Percentiles rank a stretch among this genome's conserved stretches.
Conservation (phyloP, 2,329 filamentous ascomycete species). For the Penicillium sp. region DNA sequence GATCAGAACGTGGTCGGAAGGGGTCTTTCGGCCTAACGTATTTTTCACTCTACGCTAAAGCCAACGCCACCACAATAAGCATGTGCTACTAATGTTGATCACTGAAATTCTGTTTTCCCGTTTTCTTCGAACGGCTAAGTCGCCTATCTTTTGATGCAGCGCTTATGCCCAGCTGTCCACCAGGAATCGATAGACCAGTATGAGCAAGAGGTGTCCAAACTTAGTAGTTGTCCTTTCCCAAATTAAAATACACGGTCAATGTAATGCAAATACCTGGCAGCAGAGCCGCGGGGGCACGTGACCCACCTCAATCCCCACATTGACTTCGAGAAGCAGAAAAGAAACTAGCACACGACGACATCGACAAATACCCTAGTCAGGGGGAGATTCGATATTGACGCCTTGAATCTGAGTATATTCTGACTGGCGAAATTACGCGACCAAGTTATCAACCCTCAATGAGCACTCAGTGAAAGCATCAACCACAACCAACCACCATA, state of each 20-base stretch:
- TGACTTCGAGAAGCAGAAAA: constrained; percentile 10
- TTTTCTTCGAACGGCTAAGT: not conserved
- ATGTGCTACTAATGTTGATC: not conserved
- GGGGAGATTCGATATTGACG: not conserved
- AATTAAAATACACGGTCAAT: not conserved
- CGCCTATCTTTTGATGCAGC: not conserved
- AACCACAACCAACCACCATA: not conserved
- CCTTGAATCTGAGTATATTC: not conserved
- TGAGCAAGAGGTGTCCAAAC: not conserved
- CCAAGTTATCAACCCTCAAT: constrained; percentile 13
- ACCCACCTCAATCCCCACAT: constrained; percentile 26
- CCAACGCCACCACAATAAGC: not conserved
- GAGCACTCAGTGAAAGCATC: constrained; percentile 23
- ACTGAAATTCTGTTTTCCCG: not conserved
- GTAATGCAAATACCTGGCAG: constrained; percentile 27
- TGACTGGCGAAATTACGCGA: constrained; percentile 8
- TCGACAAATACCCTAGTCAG: constrained; percentile 1
- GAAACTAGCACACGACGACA: constrained; percentile 1
- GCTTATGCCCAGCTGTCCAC: no score
- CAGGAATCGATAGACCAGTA: no score
- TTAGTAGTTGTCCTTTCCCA: not conserved
- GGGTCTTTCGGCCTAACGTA: constrained; percentile 18
- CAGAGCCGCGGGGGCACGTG: constrained; percentile 24
- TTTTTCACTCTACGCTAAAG: constrained; percentile 10
- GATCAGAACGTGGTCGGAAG: constrained; percentile 46